Evolutionary conservation across 2,329 filamentous ascomycete species (phyloP).

Genomic region (Stachybotrys elegans): DNA sequence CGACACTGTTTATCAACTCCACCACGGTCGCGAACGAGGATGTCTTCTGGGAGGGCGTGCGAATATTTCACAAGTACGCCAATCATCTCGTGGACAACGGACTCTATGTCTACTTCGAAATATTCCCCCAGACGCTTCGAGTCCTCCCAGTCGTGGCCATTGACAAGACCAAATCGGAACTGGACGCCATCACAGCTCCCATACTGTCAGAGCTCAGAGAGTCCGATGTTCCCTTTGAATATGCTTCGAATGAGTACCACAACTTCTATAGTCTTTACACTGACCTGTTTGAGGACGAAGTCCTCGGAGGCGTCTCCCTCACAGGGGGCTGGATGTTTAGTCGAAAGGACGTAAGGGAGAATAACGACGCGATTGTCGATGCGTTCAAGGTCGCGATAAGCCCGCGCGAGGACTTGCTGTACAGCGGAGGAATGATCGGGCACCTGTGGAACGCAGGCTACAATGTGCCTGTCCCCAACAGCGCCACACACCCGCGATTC

Average conservation of each 20-base stretch:
- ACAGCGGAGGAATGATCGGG: slow-evolving; percentile 26
- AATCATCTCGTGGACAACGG: slow-evolving; percentile 34
- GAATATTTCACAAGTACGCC: slow-evolving; percentile 39
- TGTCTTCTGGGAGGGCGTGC: slow-evolving; percentile 42
- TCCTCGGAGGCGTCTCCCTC: slow-evolving; percentile 21
- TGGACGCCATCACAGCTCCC: slow-evolving; percentile 28
- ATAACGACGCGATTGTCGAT: slow-evolving; percentile 27
- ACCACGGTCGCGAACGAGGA: slow-evolving; percentile 29
- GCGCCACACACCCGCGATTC: slow-evolving; percentile 33
- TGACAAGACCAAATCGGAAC: slow-evolving; percentile 27
- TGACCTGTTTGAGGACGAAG: slow-evolving; percentile 31
- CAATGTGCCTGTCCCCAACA: slow-evolving; percentile 27
- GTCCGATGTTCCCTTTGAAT: slow-evolving; percentile 21
- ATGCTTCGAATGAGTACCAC: slow-evolving; percentile 19
- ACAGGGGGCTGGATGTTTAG: slow-evolving; percentile 33
- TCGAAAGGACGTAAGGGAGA: slow-evolving; percentile 27
- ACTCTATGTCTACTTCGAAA: slow-evolving; percentile 38
- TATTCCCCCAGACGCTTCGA: slow-evolving; percentile 30
- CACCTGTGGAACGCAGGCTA: slow-evolving; percentile 34
- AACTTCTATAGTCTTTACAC: slow-evolving; percentile 31
- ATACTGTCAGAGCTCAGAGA: slow-evolving; percentile 26
- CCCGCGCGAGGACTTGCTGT: slow-evolving; percentile 19
- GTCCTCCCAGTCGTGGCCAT: slow-evolving; percentile 33
- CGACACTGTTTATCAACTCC: slow-evolving; percentile 32
- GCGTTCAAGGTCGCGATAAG: slow-evolving; percentile 27